Evolutionary conservation across 352 stramenopile species (phyloP), one percentile per base, ranked within the genome.

Genomic region (Globisporangium ultimum): DNA sequence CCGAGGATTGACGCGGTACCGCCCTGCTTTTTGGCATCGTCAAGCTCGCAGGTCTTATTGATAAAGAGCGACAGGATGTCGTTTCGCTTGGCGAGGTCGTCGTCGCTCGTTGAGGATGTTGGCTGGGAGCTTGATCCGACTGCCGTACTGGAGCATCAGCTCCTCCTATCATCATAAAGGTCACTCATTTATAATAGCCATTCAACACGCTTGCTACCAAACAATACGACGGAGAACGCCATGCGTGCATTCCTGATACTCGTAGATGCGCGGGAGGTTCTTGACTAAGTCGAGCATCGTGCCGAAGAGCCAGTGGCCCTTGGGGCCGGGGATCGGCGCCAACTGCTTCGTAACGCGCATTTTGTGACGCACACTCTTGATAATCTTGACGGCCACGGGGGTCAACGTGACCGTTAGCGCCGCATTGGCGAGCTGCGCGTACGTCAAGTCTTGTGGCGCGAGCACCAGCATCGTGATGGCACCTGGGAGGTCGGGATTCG

Each of bases 71-170:
- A 82, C 3, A 88, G 32, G 34, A 85, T 68, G 61, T 84, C 74
- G 20, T 58, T 72, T 7, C 75, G 63, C 7, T 50, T 10, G 1
- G 60, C 56, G 12, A 87, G 58, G 24, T 66, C 11, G 7, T 74
- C 64, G 9, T 55, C 52, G 14, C 68, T 45, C 34, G 32, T 12
- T 34, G 66, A 87, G 81, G 53, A 87, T 58, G 18, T 81, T 75
- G 70, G 72, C 80, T 41, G 77, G 77, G 66, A 79, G 78, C 53
- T 87, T 84, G 72, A 83, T 83, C 20, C 72, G 70, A 1, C 77
- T 74, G 13, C 68, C 68, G 24, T 81, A 50, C 42, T 74, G 21
- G 42, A 72, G 61, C 36, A 87, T 50, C 47, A 72, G 60, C 12
- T 78, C 68, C 40, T 75, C 64, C 66, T 77, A 9, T 13, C 9